Evolutionary conservation across 306 rosid species (phyloP).

Genomic region (Styphnolobium japonicum): DNA sequence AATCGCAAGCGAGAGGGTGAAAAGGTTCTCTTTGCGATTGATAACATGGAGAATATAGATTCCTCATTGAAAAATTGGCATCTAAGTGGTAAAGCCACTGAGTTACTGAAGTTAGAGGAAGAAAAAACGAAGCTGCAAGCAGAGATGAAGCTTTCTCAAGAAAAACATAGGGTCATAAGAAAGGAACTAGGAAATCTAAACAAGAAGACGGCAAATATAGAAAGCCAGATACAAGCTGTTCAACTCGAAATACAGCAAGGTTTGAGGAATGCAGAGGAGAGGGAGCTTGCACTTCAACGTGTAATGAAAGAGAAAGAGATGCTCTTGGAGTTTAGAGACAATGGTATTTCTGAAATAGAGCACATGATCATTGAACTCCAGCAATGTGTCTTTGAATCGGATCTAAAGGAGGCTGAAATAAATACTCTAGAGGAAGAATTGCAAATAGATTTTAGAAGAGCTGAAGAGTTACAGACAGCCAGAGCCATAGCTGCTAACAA

Average conservation of each 20-base stretch:
- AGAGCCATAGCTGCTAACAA: slow-evolving; percentile 45
- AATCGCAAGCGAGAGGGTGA: slow-evolving; percentile 62
- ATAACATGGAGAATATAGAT: slow-evolving; percentile 58
- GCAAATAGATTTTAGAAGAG: slow-evolving; percentile 36
- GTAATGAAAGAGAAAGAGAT: slow-evolving; percentile 44
- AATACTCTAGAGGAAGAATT: slow-evolving; percentile 65
- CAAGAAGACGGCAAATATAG: slow-evolving; percentile 30
- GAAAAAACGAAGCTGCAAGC: slow-evolving; percentile 43
- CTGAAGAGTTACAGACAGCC: slow-evolving; percentile 43
- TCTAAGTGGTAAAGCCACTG: slow-evolving; percentile 37
- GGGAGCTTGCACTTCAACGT: slow-evolving; percentile 35
- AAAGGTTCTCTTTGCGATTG: slow-evolving; percentile 77
- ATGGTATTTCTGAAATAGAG: slow-evolving; percentile 36
- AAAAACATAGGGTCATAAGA: slow-evolving; percentile 34
- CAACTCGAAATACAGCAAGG: slow-evolving; percentile 33
- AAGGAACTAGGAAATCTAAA: slow-evolving; percentile 44
- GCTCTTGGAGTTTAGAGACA: slow-evolving; percentile 39
- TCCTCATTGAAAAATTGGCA: slow-evolving; percentile 57
- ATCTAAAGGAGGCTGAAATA: slow-evolving; percentile 45
- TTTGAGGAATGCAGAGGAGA: slow-evolving; percentile 30
- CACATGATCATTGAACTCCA: slow-evolving; percentile 38
- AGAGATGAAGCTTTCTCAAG: slow-evolving; percentile 36
- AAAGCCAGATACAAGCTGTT: slow-evolving; percentile 30
- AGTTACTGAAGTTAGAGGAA: slow-evolving; percentile 49
- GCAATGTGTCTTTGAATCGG: slow-evolving; percentile 39